Evolutionary conservation across 805 yeast species (phyloP).

Genomic region (Debaryomyces castellii): DNA sequence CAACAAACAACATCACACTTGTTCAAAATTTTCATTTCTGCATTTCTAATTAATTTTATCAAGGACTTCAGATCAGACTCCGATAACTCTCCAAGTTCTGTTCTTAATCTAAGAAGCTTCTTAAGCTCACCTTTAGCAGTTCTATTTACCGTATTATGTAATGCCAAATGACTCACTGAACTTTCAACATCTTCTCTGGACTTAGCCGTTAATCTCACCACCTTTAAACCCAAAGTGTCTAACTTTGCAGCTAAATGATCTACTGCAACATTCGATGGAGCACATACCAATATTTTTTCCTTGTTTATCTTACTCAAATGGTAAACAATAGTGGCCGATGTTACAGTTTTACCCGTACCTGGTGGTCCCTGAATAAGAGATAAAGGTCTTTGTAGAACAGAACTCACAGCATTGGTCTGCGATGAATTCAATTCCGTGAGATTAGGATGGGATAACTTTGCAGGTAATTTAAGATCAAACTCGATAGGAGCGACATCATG

Average conservation of each 20-base stretch:
- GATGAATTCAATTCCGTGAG: conserved; percentile 72
- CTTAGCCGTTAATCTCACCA: conserved; percentile 74
- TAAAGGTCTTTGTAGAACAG: conserved; percentile 68
- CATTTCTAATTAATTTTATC: conserved; percentile 37
- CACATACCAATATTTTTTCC: conserved; percentile 78
- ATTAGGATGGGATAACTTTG: conserved; percentile 60
- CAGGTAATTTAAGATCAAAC: conserved; percentile 63
- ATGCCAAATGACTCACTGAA: conserved; percentile 54
- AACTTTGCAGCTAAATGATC: conserved; percentile 83
- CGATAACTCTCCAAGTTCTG: conserved; percentile 69
- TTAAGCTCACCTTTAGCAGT: conserved; percentile 56
- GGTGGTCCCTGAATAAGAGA: conserved; percentile 87
- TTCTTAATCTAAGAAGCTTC: conserved; percentile 56
- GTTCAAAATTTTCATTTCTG: conserved; percentile 51
- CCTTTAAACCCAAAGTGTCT: conserved; percentile 67
- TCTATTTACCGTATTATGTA: conserved; percentile 51
- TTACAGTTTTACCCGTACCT: conserved; percentile 88
- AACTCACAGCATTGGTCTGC: conserved; percentile 73
- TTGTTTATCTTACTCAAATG: conserved; percentile 64
- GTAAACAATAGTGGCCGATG: conserved; percentile 84
- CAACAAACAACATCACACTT: conserved; percentile 79
- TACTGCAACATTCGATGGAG: conserved; percentile 94
- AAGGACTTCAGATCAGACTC: conserved; percentile 49
- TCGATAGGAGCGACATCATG: conserved; percentile 67
- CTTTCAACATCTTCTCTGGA: conserved; percentile 80